Evolutionary conservation across 169 alveolate genomes (phyloP).

Genomic region (Eimeria falciformis): DNA sequence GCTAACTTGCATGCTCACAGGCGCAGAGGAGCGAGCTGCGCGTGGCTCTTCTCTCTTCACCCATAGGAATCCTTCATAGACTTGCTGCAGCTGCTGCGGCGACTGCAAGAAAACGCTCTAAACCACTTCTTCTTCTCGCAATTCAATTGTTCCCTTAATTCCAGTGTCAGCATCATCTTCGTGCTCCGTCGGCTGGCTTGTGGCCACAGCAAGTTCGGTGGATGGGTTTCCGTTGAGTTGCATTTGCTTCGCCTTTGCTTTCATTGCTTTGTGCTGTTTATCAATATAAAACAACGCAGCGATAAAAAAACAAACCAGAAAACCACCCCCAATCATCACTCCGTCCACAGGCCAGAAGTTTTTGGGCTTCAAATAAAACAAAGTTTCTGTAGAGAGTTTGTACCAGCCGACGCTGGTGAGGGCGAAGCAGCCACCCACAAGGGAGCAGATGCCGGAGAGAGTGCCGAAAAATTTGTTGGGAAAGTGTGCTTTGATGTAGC

Average conservation of each 20-base stretch:
- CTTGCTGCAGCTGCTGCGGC: neutral
- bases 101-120: neutral
- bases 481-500: conserved; percentile 68
- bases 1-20: no score
- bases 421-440: conserved; percentile 72
- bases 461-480: conserved; percentile 56
- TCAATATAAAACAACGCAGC: neutral
- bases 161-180: no score
- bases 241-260: no score
- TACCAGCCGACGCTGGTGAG: conserved; percentile 69
- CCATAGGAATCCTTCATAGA: no score
- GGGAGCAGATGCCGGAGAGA: conserved; percentile 69
- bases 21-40: no score
- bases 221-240: no score
- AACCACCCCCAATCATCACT: conserved; percentile 20
- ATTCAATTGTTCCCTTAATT: no score
- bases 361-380: neutral
- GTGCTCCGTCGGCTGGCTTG: no score
- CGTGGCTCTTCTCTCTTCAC: no score
- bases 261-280: neutral
- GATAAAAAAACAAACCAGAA: conserved; percentile 5
- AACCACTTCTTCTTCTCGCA: no score
- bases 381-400: conserved; percentile 30
- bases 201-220: no score
- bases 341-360: conserved; percentile 39